Conservation (phyloP, 1,284 basidiomycete species). For the Sporisorium reilianum region DNA sequence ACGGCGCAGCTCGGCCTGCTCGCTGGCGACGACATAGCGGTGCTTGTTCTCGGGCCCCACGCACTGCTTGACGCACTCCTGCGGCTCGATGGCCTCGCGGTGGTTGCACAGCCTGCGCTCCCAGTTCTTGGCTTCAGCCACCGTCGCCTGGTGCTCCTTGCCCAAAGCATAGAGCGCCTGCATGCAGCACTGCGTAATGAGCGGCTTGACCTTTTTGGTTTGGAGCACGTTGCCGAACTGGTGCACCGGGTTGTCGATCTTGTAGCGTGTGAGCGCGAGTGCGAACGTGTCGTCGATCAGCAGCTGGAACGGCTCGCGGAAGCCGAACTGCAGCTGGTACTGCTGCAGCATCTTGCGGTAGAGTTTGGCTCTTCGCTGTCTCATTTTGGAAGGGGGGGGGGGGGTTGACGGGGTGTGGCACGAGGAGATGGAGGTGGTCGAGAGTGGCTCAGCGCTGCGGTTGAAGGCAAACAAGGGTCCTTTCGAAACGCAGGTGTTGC, state of each 20-base stretch:
- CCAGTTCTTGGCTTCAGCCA: conserved; percentile 90
- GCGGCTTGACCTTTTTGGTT: conserved; percentile 59
- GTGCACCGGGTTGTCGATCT: conserved; percentile 47
- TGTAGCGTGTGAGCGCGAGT: conserved; percentile 54
- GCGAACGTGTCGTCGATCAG: conserved; percentile 64
- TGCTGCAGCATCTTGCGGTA: conserved; percentile 65
- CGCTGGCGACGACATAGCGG: conserved; percentile 62
- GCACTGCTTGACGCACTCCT: conserved; percentile 81
- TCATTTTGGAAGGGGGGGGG: conserved; percentile 60
- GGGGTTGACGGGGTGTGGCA: too few species aligned
- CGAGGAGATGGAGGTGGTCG: conserved; percentile 1
- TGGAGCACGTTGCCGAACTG: conserved; percentile 56
- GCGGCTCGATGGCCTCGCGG: conserved; percentile 80
- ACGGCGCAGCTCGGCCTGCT: conserved; percentile 42
- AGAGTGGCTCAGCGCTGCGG: background rate
- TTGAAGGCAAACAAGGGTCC: conserved; percentile 6
- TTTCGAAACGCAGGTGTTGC: too few species aligned
- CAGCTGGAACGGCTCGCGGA: conserved; percentile 66
- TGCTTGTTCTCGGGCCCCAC: conserved; percentile 61
- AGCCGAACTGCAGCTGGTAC: conserved; percentile 64
- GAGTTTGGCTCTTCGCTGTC: conserved; percentile 65
- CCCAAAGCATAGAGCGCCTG: conserved; percentile 61
- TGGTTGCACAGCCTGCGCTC: conserved; percentile 96
- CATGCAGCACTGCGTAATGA: conserved; percentile 69
- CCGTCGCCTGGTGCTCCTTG: conserved; percentile 60